Percentiles rank a stretch among this genome's conserved stretches.
phyloP scores from a whole-genome alignment of 768 basidiomycete genomes.

The Hortiboletus campestris region DNA sequence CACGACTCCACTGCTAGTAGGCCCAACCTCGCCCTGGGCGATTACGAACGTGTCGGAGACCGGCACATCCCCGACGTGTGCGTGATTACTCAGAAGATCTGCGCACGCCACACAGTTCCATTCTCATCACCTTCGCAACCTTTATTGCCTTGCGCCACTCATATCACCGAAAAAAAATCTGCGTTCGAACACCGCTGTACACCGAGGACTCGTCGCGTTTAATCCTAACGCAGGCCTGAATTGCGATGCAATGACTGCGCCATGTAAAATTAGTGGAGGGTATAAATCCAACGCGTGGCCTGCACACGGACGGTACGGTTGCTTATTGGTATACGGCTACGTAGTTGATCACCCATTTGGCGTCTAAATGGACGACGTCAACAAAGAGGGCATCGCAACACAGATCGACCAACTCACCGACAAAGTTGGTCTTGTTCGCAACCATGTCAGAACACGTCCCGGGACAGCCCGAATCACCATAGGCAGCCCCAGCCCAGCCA shows the following conservation, averaged over 20 bases:
- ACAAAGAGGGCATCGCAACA: background rate
- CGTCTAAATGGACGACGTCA: constrained; percentile 35
- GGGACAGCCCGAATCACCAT: constrained; percentile 31
- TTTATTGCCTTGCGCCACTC: no score
- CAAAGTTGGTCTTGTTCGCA: constrained; percentile 55
- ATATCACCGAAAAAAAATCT: background rate
- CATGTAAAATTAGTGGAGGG: background rate
- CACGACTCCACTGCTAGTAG: no score
- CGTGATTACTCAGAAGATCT: no score
- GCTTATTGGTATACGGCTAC: constrained; percentile 48
- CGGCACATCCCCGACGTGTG: no score
- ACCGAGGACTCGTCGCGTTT: background rate
- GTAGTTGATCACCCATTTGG: constrained; percentile 56
- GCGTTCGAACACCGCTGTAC: background rate
- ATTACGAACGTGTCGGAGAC: no score
- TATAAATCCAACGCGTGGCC: background rate
- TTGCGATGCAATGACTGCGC: background rate
- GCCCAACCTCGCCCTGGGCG: no score
- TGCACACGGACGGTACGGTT: background rate
- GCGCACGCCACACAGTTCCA: background rate
- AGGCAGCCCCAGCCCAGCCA: constrained; percentile 25
- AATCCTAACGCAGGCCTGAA: background rate
- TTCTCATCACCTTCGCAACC: no score
- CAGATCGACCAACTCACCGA: constrained; percentile 29
- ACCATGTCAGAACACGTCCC: constrained; percentile 49